These are phyloP conservation scores for Domatiomyces catenatus DNA, from an alignment of 2,329 filamentous ascomycete species.

Conservation along the genomic window DNA sequence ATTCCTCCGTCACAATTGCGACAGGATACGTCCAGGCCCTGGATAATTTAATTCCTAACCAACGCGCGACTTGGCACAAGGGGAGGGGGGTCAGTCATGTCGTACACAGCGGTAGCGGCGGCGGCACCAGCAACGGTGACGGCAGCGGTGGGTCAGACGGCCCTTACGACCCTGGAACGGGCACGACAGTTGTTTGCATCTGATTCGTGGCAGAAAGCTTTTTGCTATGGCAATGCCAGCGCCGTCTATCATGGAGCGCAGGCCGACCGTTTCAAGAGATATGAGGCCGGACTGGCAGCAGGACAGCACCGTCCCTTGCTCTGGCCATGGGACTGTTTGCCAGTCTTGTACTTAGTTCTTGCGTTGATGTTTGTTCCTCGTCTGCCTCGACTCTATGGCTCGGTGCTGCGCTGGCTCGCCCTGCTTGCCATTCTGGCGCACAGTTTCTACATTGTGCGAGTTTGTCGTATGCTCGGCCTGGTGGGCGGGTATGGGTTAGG, in stretches of 20 bases:
- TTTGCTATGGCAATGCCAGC: not conserved
- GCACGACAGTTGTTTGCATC: not conserved
- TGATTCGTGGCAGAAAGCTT: not conserved
- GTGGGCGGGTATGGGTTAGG: slow-evolving; percentile 41
- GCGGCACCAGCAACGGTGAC: no score
- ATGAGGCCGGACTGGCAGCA: slow-evolving; percentile 8
- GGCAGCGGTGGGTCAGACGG: no score
- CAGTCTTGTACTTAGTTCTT: slow-evolving; percentile 11
- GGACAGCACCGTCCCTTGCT: slow-evolving; percentile 14
- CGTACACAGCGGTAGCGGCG: no score
- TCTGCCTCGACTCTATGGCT: slow-evolving; percentile 3
- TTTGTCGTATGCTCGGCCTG: slow-evolving; percentile 31
- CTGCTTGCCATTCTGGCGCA: slow-evolving; percentile 7
- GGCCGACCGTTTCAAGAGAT: slow-evolving; percentile 10
- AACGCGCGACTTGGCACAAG: not conserved
- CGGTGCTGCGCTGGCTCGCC: slow-evolving; percentile 2
- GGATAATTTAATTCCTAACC: not conserved
- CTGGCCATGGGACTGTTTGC: slow-evolving; percentile 15
- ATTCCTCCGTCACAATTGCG: not conserved
- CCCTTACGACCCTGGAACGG: not conserved
- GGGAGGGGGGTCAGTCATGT: not conserved
- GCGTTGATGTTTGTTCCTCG: slow-evolving; percentile 9
- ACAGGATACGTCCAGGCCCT: not conserved
- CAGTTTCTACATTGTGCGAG: slow-evolving; percentile 3
- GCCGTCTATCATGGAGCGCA: slow-evolving; percentile 26